Percentiles rank a stretch among this genome's conserved stretches.
These are phyloP conservation scores for Colletotrichum liaoningense DNA, from an alignment of 2,329 filamentous ascomycete genomes.

Conservation along the genomic window DNA sequence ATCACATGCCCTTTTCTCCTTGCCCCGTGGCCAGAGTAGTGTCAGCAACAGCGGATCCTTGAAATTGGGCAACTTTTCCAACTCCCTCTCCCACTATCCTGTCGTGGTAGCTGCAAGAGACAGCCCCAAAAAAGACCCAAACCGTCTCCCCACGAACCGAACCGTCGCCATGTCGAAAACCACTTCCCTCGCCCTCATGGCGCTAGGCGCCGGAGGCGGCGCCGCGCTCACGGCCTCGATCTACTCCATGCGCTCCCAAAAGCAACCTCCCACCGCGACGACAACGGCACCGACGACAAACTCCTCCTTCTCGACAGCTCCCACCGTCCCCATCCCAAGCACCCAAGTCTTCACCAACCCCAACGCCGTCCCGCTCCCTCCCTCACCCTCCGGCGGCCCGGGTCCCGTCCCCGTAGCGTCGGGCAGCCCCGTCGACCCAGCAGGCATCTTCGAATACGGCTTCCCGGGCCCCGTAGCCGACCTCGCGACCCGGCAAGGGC, in stretches of 20 bases:
- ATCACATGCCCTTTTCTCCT: conserved; percentile 33
- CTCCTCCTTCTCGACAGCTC: conserved; percentile 42
- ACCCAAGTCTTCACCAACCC: conserved; percentile 61
- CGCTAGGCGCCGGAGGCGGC: conserved; percentile 80
- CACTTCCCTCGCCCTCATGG: conserved; percentile 76
- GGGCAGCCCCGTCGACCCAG: conserved; percentile 73
- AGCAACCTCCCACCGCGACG: conserved; percentile 45
- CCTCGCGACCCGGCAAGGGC: conserved; percentile 78
- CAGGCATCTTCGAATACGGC: conserved; percentile 85
- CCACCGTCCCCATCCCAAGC: conserved; percentile 62
- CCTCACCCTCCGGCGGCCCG: conserved; percentile 39
- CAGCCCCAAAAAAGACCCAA: background rate
- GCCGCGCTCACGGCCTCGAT: conserved; percentile 79
- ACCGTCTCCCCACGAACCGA: background rate
- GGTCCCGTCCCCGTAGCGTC: conserved; percentile 41
- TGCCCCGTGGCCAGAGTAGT: conserved; percentile 16
- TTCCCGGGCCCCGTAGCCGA: conserved; percentile 93
- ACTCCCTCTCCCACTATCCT: background rate
- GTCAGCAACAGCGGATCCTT: conserved; percentile 26
- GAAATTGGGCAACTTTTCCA: background rate
- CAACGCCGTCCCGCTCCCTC: conserved; percentile 41
- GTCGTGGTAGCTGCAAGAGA: background rate
- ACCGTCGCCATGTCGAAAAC: conserved; percentile 77
- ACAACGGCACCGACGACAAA: conserved; percentile 41
- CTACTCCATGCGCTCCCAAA: conserved; percentile 65